Percentiles rank a stretch among this genome's conserved stretches.
These are phyloP conservation scores for Incumbomyces delicatus DNA, from an alignment of 2,329 filamentous ascomycete species.

Conservation along the genomic window DNA sequence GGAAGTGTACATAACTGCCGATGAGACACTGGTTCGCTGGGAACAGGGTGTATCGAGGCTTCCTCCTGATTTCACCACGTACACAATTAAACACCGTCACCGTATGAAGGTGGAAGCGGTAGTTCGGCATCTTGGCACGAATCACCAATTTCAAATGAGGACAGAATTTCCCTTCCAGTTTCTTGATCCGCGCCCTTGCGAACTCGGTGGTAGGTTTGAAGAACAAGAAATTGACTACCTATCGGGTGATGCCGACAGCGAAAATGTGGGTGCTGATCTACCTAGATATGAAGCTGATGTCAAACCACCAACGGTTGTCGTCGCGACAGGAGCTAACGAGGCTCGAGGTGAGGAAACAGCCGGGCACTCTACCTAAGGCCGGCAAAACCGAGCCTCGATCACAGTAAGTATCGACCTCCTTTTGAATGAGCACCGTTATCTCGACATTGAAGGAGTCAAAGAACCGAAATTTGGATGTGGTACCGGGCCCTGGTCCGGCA, in stretches of 20 bases:
- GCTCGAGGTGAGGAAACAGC: neutral
- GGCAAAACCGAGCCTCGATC: too few relatives aligned
- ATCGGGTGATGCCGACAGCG: neutral
- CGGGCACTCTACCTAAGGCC: too few relatives aligned
- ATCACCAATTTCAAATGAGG: constrained; percentile 1
- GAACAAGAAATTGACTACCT: neutral
- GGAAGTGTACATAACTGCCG: neutral
- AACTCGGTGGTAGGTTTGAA: neutral
- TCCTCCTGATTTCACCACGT: neutral
- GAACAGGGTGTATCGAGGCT: neutral
- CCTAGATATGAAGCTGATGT: constrained; percentile 4
- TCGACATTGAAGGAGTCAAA: too few relatives aligned
- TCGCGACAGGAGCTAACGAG: constrained; percentile 20
- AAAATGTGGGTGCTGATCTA: neutral
- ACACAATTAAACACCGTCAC: neutral
- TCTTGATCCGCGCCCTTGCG: neutral
- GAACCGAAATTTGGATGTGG: too few relatives aligned
- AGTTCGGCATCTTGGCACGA: neutral
- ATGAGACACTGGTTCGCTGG: neutral
- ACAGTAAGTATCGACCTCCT: too few relatives aligned
- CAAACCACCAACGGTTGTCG: neutral
- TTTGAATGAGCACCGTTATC: too few relatives aligned
- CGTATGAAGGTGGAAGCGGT: constrained; percentile 1
- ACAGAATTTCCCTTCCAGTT: neutral
- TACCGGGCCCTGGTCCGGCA: too few relatives aligned